Evolutionary conservation across 2,329 filamentous ascomycete species (phyloP), one percentile per base, ranked within the genome.

Genomic region (Drechslerella dactyloides): DNA sequence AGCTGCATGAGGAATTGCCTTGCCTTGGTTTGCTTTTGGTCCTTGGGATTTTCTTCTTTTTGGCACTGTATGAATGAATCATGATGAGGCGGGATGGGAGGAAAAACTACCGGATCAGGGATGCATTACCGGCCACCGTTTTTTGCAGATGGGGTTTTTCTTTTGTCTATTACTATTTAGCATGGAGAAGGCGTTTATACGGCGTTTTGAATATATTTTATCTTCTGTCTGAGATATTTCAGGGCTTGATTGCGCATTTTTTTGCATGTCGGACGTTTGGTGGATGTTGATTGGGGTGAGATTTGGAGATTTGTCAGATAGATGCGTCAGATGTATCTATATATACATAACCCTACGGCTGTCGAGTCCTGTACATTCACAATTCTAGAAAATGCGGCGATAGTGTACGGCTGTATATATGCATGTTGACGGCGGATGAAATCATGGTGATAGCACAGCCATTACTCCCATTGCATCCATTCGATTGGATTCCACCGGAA

Each of bases 181-280:
- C 64, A 69, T 61, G 66, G 59, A n/a, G 59, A 58, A 55, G 66
- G 66, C 66, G 66, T 70, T 66, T 50, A n/a, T n/a, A 52, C 17
- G 63, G 63, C 56, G 63, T 68, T 68, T 55, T 37, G 51, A 13
- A 13, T 30, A 15, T 53, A 55, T 44, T 54, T 53, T 55, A 19
- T 27, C 33, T 35, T 48, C 5, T 48, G 44, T 33, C 8, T 3
- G 4, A 33, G 27, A 11, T 48, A 27, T 44, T 17, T 53, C 60
- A 10, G 19, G 30, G 40, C 19, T 63, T n/a, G n/a, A 17, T 51
- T 57, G 37, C 10, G 8, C 1, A 23, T 23, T 17, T 27, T 42
- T 54, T 50, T 53, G 30, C 3, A 35, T 17, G 5, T 21, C 30
- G n/a, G 54, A 58, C 42, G 44, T 65, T 17, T 57, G 21, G 52